A percentile compares a stretch with the other conserved stretches of the same genome.
Evolutionary conservation across 257 asterid genomes (phyloP).

Genomic region (Solanum chmielewskii): DNA sequence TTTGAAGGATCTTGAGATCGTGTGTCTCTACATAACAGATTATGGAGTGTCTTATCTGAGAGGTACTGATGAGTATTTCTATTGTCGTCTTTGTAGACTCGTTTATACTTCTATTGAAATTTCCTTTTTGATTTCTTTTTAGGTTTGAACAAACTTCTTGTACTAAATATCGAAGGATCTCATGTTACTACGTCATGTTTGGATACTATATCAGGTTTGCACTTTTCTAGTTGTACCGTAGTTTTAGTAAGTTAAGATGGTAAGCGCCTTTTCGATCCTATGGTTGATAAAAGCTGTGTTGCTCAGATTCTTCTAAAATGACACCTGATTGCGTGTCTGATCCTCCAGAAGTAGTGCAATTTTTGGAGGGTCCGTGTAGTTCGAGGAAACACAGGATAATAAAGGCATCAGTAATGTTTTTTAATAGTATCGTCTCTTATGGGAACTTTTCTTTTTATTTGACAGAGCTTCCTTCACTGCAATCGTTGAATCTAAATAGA

Average conservation of each 20-base stretch:
- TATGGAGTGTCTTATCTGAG: background rate
- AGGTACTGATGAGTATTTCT: background rate
- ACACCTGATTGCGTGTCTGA: background rate
- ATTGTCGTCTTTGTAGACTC: background rate
- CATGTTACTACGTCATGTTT: background rate
- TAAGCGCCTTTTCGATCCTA: background rate
- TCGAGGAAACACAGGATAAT: background rate
- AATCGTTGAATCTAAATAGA: background rate
- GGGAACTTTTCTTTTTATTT: background rate
- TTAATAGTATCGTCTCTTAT: accelerated
- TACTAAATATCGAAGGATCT: background rate
- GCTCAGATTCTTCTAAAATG: background rate
- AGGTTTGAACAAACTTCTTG: background rate
- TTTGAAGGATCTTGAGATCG: background rate
- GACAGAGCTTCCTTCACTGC: background rate
- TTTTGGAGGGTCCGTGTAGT: background rate
- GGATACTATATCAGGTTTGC: background rate
- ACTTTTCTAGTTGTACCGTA: background rate
- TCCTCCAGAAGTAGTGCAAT: background rate
- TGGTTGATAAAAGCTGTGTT: background rate
- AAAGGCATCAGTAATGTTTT: background rate
- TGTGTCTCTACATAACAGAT: background rate
- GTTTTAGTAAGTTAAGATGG: background rate
- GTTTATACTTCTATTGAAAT: background rate
- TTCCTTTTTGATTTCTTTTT: background rate